A percentile compares a stretch with the other conserved stretches of the same genome.
Evolutionary conservation across 2,329 filamentous ascomycete species (phyloP).

Genomic region (Clarireedia homoeocarpa): DNA sequence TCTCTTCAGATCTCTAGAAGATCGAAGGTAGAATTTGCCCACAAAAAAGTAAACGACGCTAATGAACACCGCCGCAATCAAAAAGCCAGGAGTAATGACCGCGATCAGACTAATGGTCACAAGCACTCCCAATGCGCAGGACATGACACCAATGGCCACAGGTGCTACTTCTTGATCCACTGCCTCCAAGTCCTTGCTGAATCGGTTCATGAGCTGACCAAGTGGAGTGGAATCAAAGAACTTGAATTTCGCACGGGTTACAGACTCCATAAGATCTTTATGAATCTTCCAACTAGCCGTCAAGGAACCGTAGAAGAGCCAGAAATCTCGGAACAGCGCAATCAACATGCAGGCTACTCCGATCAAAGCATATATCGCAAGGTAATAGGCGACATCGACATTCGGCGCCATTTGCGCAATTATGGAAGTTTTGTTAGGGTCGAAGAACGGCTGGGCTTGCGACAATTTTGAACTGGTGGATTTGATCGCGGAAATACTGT

Average conservation of each 20-base stretch:
- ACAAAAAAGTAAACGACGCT: conserved; percentile 74
- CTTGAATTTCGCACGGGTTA: conserved; percentile 87
- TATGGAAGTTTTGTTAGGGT: conserved; percentile 26
- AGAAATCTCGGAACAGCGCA: conserved; percentile 74
- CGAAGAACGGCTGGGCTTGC: conserved; percentile 28
- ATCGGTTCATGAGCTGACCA: conserved; percentile 95
- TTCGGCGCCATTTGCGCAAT: conserved; percentile 33
- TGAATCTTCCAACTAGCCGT: conserved; percentile 83
- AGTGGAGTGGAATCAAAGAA: conserved; percentile 97
- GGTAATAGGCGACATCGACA: conserved; percentile 78
- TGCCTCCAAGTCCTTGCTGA: conserved; percentile 94
- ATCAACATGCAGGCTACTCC: conserved; percentile 71
- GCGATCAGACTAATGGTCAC: conserved; percentile 87
- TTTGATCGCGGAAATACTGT: conserved; percentile 23
- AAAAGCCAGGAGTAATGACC: conserved; percentile 80
- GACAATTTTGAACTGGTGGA: conserved; percentile 20
- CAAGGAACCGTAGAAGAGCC: conserved; percentile 88
- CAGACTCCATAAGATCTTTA: conserved; percentile 63
- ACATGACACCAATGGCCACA: conserved; percentile 70
- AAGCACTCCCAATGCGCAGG: conserved; percentile 57
- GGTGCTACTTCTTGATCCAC: conserved; percentile 94
- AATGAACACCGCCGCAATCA: conserved; percentile 82
- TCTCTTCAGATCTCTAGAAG: conserved; percentile 91
- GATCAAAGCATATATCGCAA: conserved; percentile 73
- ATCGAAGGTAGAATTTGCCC: conserved; percentile 79